phyloP scores from a whole-genome alignment of 495 filamentous ascomycete genomes.

The Lophiotrema nucula region DNA sequence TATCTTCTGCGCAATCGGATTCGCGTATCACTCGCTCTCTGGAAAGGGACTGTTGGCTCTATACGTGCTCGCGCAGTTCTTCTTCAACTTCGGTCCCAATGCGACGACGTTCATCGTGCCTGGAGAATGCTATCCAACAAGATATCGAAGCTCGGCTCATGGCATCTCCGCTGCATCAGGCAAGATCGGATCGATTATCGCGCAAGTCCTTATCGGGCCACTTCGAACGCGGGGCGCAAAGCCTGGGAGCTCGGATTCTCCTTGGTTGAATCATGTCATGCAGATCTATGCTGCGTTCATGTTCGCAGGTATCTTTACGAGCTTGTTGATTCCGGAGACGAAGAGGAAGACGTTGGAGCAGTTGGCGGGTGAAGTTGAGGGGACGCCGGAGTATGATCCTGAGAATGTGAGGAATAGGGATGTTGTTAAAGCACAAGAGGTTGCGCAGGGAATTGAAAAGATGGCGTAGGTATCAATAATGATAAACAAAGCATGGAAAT shows the following conservation, averaged over 20 bases:
- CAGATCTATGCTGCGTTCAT: slow-evolving; percentile 27
- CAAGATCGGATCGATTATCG: slow-evolving; percentile 65
- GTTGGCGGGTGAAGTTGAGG: slow-evolving; percentile 23
- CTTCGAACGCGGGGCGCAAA: slow-evolving; percentile 13
- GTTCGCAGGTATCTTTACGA: slow-evolving; percentile 24
- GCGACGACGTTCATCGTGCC: slow-evolving; percentile 91
- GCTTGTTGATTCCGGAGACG: slow-evolving; percentile 22
- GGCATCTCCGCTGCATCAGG: slow-evolving; percentile 80
- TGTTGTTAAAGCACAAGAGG: not conserved
- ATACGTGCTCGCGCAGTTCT: slow-evolving; percentile 80
- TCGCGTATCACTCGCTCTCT: slow-evolving; percentile 36
- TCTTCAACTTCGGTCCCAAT: slow-evolving; percentile 88
- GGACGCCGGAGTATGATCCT: slow-evolving; percentile 23
- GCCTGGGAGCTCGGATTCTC: not conserved
- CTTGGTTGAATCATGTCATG: slow-evolving; percentile 28
- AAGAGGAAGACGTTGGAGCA: slow-evolving; percentile 24
- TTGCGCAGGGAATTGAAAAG: not conserved
- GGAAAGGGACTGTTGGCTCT: slow-evolving; percentile 57
- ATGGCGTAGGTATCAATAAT: no score
- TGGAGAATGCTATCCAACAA: slow-evolving; percentile 85
- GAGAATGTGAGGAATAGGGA: not conserved
- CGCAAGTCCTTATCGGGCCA: slow-evolving; percentile 49
- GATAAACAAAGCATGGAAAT: no score
- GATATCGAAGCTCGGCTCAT: slow-evolving; percentile 79
- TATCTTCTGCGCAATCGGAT: slow-evolving; percentile 37